Base-by-base conservation (phyloP, 805 yeast genomes). In the Candida ulmi region DNA sequence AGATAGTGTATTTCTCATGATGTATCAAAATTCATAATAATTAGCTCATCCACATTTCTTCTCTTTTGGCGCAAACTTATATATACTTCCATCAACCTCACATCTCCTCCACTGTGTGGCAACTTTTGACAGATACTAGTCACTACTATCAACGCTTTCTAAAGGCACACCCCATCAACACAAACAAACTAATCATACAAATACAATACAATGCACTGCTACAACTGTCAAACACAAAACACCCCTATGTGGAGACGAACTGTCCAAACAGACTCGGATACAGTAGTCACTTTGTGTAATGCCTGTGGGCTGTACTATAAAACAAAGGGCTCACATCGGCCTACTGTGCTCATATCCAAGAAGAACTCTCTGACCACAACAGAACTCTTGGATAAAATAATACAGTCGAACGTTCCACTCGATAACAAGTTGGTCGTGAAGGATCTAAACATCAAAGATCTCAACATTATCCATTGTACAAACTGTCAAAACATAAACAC, bases 401-500 rank as follows among this genome's bases (percentile, higher is more conserved):
- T 36, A 8, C 25, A 35, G 13, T 25, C 26, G 9, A 17, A 15
- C 24, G 6, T 16, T 17, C 31, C 17, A 13, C 17, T 37, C 3
- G 37, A 32, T 11, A 40, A 39, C 21, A 13, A 35, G 18, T 26
- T 40, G 16, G 44, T 42, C 3, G 31, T 42, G 9, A 39, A 33
- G 3, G 46, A 47, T 21, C 33, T 38, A 4, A 41, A 43, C 17
- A 26, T 45, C 6, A 36, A 35, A 13, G 45, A 46, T 24, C 37
- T 42, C 11, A 43, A 41, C 3, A 43, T 53, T 18, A 51, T 51
- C 17, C 41, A 43, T 11, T 90, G 98, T 63, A 76, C 88, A 17
- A 90, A 90, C 61, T 90, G 98, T 63, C 80, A 82, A 48, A 88
- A 97, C 2, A 76, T 74, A 44, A 88, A 91, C 25, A 90, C 98